Conservation (phyloP, 148 eudicot species). For the Vaccinium darrowii region DNA sequence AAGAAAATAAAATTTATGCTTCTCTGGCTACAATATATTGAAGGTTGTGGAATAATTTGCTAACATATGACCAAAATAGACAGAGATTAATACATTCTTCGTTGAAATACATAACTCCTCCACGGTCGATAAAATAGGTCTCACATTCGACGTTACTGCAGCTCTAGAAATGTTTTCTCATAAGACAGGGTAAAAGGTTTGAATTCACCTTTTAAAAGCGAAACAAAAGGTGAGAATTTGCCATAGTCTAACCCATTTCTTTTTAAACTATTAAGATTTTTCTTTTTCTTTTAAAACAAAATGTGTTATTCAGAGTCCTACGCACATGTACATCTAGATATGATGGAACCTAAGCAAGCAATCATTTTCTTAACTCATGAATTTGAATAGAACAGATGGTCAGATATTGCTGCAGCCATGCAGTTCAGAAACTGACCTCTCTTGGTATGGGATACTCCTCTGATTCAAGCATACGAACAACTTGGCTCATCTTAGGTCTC, state of each 20-base stretch:
- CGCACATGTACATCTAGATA: not conserved
- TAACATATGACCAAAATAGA: too few relatives aligned
- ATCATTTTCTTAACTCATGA: not conserved
- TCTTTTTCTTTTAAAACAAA: too few relatives aligned
- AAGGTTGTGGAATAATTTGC: too few relatives aligned
- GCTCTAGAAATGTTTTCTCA: not conserved
- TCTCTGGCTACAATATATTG: too few relatives aligned
- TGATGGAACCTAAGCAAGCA: not conserved
- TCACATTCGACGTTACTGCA: not conserved
- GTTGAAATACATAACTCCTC: not conserved
- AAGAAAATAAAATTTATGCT: too few relatives aligned
- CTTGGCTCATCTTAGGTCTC: conserved; percentile 74
- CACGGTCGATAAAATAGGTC: not conserved
- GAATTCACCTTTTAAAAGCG: not conserved
- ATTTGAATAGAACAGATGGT: not conserved
- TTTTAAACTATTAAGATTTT: not conserved
- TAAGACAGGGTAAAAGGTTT: not conserved
- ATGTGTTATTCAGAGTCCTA: not conserved
- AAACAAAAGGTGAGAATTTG: not conserved
- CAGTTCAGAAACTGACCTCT: conserved; percentile 46
- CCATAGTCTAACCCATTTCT: not conserved
- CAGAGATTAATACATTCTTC: too few relatives aligned
- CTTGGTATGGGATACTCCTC: conserved; percentile 73
- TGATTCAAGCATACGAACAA: conserved; percentile 75
- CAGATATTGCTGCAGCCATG: not conserved